These are phyloP conservation scores for Debaryomyces tyrocola DNA, from an alignment of 805 yeast species.

Conservation along the genomic window DNA sequence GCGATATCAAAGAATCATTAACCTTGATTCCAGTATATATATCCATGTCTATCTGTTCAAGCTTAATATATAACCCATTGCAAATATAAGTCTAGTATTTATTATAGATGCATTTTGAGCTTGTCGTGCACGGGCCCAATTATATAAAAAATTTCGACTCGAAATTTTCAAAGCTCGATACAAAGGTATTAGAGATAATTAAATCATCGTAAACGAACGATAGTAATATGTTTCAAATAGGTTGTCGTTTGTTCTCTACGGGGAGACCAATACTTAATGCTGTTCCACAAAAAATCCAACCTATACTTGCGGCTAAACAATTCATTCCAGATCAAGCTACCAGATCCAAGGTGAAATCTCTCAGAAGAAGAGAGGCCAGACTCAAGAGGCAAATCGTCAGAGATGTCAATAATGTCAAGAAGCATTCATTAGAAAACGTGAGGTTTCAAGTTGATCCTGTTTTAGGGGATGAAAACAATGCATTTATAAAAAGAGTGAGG, in stretches of 20 bases:
- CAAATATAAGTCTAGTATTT: no score
- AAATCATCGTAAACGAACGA: neutral
- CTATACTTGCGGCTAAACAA: conserved; percentile 38
- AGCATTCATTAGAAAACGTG: conserved; percentile 31
- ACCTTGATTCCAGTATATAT: neutral
- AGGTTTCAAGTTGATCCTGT: conserved; percentile 72
- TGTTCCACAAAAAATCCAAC: conserved; percentile 15
- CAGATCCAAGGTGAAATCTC: conserved; percentile 30
- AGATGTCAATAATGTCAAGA: conserved; percentile 41
- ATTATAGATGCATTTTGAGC: no score
- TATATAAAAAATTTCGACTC: conserved; percentile 1
- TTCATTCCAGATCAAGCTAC: conserved; percentile 31
- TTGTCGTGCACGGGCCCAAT: no score
- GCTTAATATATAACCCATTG: no score
- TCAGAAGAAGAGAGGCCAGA: conserved; percentile 39
- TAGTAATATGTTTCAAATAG: conserved; percentile 2
- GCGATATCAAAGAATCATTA: neutral
- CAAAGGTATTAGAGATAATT: neutral
- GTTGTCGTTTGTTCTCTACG: conserved; percentile 17
- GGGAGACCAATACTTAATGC: conserved; percentile 11
- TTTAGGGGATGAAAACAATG: conserved; percentile 65
- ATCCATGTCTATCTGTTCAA: neutral
- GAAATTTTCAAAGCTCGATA: conserved; percentile 1
- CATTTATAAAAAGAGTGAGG: conserved; percentile 66
- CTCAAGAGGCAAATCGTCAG: conserved; percentile 41